Base-by-base conservation (phyloP, 2,329 filamentous ascomycete genomes). In the Pseudogymnoascus sp. region DNA sequence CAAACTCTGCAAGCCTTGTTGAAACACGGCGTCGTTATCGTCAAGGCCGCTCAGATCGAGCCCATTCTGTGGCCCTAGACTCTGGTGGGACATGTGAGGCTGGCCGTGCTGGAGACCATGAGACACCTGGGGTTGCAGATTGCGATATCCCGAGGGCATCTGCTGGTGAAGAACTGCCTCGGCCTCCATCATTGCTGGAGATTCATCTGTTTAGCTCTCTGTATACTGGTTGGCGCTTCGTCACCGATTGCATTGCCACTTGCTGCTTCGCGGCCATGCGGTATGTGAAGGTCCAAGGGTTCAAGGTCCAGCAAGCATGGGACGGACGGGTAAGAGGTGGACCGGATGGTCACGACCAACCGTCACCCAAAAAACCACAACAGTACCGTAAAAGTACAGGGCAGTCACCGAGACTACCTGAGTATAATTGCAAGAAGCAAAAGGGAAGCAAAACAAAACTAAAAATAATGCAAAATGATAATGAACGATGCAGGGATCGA, bases 11-110 rank as follows among this genome's bases (percentile, higher is more conserved):
- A 77, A 70, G 48, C 71, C 69, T 55, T 73, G 73, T 60, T 76
- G 72, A 65, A 78, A 76, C 51, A 73, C 70, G 35, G 73, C 63
- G 62, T 76, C 72, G 63, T 72, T 70, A 58, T 74, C 69, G 62
- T 78, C 75, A 63, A 80, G 74, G 59, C 68, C 68, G 64, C 76
- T 73, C 27, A 80, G 72, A 60, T 76, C 69, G 67, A 77, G 66
- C 68, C 70, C 68, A 64, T 71, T 61, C 63, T 76, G 75, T 31
- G 74, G 71, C 39, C 72, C 68, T 17, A 77, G 68, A 60, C 68
- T 66, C 58, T 72, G 70, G 60, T 72, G 71, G 31, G 61, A 35
- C 17, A 62, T 62, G 31, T 62, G 62, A 44, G 68, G 59, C 63
- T 72, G 71, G 39, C 67, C 65, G 66, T 72, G 71, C 36, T 71